Percentiles rank a stretch among this genome's conserved stretches.
Conservation (phyloP, 148 eudicot species). For the Fagopyrum esculentum region DNA sequence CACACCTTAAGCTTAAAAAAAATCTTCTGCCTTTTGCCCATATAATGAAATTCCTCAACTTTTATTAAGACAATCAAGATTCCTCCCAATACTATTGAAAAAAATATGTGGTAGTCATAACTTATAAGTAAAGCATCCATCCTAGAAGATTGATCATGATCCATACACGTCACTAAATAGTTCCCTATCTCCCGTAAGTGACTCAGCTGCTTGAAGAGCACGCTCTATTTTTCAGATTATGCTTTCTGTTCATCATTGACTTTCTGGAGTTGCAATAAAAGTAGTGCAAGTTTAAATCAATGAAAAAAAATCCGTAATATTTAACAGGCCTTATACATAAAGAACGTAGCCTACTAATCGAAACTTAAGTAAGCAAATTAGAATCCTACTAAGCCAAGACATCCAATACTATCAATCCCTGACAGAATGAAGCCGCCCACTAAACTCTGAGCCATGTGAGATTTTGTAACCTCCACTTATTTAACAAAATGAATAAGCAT, state of each 20-base stretch:
- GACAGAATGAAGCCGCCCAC: too few relatives aligned
- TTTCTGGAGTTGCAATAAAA: constrained; percentile 56
- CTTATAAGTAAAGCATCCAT: not conserved
- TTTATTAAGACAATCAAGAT: not conserved
- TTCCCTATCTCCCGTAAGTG: constrained; percentile 13
- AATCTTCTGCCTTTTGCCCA: not conserved
- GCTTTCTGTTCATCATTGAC: constrained; percentile 58
- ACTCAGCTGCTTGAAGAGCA: constrained; percentile 86
- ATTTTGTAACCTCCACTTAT: too few relatives aligned
- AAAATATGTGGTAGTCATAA: not conserved
- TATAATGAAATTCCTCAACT: not conserved
- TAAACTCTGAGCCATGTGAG: too few relatives aligned
- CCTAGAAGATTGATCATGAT: not conserved
- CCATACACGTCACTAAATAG: not conserved
- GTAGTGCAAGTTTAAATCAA: not conserved
- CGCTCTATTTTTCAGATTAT: constrained; percentile 69
- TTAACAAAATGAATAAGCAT: too few relatives aligned
- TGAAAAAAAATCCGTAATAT: not conserved
- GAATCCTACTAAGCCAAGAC: not conserved
- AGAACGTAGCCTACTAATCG: constrained; percentile 1
- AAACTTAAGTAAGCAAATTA: not conserved
- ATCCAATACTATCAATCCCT: not conserved
- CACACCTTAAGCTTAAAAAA: not conserved
- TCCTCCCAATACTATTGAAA: not conserved
- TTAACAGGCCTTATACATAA: not conserved